phyloP scores from a whole-genome alignment of 345 rosid species.

The Eucalyptus urophylla region DNA sequence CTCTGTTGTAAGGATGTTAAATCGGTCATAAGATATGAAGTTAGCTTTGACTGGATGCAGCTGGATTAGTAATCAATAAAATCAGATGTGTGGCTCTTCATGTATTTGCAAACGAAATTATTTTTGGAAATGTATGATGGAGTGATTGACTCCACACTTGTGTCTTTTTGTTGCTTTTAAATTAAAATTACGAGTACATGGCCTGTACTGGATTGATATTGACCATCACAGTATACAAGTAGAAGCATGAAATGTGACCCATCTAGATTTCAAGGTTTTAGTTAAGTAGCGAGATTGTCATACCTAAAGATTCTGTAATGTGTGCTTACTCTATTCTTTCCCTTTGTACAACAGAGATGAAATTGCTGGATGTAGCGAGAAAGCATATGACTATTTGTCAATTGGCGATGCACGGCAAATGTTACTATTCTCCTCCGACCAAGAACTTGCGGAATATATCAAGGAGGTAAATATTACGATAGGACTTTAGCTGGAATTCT shows the following conservation, averaged over 20 bases:
- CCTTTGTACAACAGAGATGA: constrained; percentile 49
- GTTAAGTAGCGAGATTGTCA: background rate
- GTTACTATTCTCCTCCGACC: constrained; percentile 73
- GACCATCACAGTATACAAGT: background rate
- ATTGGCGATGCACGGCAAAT: constrained; percentile 56
- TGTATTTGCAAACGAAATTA: background rate
- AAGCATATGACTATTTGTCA: constrained; percentile 86
- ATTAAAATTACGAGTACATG: background rate
- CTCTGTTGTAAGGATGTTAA: background rate
- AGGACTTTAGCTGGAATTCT: background rate
- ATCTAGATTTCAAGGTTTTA: background rate
- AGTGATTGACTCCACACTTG: background rate
- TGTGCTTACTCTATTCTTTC: background rate
- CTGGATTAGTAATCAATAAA: background rate
- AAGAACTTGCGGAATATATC: constrained; percentile 58
- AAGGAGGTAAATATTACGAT: constrained; percentile 39
- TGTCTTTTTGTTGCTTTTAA: background rate
- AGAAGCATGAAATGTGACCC: background rate
- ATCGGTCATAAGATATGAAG: background rate
- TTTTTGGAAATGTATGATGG: background rate
- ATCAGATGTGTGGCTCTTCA: background rate
- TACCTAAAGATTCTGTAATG: background rate
- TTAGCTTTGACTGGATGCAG: background rate
- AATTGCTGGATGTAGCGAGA: constrained; percentile 99
- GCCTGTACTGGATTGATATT: background rate